Percentiles rank a stretch among this genome's conserved stretches.
phyloP scores from a whole-genome alignment of 805 yeast genomes.

The Suhomyces pyralidae region DNA sequence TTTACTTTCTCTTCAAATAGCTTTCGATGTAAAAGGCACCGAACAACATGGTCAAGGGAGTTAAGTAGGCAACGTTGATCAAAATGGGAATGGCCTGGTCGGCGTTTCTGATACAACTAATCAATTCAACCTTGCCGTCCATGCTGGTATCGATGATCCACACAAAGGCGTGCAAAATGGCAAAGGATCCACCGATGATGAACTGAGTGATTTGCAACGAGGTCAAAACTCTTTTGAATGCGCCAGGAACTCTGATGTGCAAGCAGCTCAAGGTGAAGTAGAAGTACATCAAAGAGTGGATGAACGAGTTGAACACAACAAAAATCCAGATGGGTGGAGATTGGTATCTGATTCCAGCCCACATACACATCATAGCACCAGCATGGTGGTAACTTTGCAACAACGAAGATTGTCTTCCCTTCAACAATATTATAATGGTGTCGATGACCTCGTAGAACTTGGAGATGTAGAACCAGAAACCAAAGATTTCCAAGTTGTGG shows the following conservation, averaged over 20 bases:
- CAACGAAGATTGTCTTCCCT: slow-evolving; percentile 64
- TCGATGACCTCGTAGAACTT: slow-evolving; percentile 72
- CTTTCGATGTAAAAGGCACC: slow-evolving; percentile 64
- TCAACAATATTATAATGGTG: slow-evolving; percentile 61
- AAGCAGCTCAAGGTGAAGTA: slow-evolving; percentile 63
- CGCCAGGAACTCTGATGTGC: slow-evolving; percentile 53
- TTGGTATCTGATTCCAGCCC: slow-evolving; percentile 69
- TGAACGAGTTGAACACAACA: slow-evolving; percentile 75
- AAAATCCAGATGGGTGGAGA: slow-evolving; percentile 80
- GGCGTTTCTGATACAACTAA: slow-evolving; percentile 51
- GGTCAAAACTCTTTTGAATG: slow-evolving; percentile 58
- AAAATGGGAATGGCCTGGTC: slow-evolving; percentile 62
- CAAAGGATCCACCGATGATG: slow-evolving; percentile 64
- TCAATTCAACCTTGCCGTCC: slow-evolving; percentile 23
- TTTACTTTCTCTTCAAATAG: slow-evolving; percentile 33
- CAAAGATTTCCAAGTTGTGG: slow-evolving; percentile 50
- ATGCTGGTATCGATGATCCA: slow-evolving; percentile 48
- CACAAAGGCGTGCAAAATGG: slow-evolving; percentile 61
- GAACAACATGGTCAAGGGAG: slow-evolving; percentile 66
- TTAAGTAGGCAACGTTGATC: slow-evolving; percentile 60
- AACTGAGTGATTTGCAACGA: slow-evolving; percentile 69
- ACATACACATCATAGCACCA: slow-evolving; percentile 79
- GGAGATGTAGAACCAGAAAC: slow-evolving; percentile 65
- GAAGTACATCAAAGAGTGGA: slow-evolving; percentile 71
- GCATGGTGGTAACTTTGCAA: slow-evolving; percentile 76